Evolutionary conservation across 129 eudicot genomes (phyloP).

Genomic region (Flaveria trinervia): DNA sequence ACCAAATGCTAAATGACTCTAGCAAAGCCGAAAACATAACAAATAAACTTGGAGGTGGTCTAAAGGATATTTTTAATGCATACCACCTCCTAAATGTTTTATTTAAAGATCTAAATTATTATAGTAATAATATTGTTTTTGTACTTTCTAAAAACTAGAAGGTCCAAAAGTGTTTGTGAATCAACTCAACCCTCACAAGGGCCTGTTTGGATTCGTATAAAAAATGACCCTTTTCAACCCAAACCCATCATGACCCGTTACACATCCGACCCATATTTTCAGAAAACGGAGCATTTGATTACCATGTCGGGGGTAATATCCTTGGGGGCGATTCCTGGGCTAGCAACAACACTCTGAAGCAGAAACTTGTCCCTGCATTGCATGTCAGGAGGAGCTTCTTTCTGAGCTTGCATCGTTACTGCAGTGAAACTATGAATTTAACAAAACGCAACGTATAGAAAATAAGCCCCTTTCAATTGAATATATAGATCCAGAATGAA

Average conservation of each 20-base stretch:
- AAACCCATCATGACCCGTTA: neutral
- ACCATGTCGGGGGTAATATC: constrained; percentile 85
- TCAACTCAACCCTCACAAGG: neutral
- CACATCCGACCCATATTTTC: neutral
- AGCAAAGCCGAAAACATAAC: neutral
- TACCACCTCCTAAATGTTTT: neutral
- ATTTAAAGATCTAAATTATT: neutral
- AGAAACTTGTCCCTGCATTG: constrained; percentile 85
- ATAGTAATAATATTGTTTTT: neutral
- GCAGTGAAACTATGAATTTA: neutral
- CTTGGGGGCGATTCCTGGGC: constrained; percentile 44
- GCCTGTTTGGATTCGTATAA: neutral
- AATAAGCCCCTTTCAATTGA: neutral
- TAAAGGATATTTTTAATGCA: neutral
- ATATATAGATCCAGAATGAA: neutral
- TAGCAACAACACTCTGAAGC: constrained; percentile 71
- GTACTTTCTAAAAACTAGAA: neutral
- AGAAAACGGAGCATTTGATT: neutral
- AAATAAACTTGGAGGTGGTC: neutral
- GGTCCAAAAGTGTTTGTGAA: neutral
- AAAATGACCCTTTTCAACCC: neutral
- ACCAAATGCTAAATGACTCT: neutral
- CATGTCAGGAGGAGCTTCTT: constrained; percentile 79
- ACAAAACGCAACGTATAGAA: constrained; percentile 1
- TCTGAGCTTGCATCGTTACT: constrained; percentile 85